phyloP scores from a whole-genome alignment of 2,329 filamentous ascomycete species.

The Myriosclerotinia scirpicola region DNA sequence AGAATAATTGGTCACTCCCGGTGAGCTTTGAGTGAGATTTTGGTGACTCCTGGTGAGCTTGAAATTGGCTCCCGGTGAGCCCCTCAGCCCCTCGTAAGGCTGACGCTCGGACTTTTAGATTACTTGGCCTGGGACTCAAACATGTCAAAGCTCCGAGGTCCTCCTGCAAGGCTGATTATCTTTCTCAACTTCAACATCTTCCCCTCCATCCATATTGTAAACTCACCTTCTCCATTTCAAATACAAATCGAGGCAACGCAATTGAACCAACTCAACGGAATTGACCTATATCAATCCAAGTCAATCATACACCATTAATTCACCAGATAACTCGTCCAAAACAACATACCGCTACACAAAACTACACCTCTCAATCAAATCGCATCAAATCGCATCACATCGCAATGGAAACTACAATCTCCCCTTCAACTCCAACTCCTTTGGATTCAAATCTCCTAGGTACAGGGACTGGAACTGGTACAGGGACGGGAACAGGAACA shows the following conservation, averaged over 20 bases:
- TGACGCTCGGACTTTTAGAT: background rate
- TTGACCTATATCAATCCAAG: too few species aligned
- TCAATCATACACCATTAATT: too few species aligned
- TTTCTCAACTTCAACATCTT: background rate
- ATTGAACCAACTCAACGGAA: too few species aligned
- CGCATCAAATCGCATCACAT: background rate
- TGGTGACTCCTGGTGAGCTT: too few species aligned
- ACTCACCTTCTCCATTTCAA: background rate
- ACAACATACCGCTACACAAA: background rate
- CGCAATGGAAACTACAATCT: background rate
- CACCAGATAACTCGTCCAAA: too few species aligned
- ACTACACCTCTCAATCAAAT: background rate
- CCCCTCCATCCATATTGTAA: background rate
- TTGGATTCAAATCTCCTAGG: too few species aligned
- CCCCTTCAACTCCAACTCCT: background rate
- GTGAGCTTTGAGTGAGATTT: too few species aligned
- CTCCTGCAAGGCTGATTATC: slow-evolving; percentile 7
- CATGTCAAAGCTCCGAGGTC: slow-evolving; percentile 10
- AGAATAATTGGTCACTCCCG: background rate
- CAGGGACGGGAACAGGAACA: too few species aligned
- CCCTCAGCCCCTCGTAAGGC: too few species aligned
- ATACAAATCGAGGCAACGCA: too few species aligned
- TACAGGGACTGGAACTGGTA: too few species aligned
- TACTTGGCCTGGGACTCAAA: background rate
- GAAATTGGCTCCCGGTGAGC: too few species aligned